Evolutionary conservation across 495 filamentous ascomycete species (phyloP), one percentile per base, ranked within the genome.

Genomic region (Penicillium waksmanii): DNA sequence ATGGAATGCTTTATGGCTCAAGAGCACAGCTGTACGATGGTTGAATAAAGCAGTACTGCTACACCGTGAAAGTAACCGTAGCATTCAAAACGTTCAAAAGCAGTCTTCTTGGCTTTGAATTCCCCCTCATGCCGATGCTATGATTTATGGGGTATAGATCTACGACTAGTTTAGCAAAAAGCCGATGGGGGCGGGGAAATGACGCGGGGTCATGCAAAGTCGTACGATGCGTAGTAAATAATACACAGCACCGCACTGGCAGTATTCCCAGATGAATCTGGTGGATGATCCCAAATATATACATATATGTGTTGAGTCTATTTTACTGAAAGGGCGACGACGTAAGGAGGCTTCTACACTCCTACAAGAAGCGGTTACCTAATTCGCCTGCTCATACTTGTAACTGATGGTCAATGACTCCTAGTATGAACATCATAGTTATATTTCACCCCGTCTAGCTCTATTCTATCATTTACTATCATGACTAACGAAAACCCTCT

Each of bases 401-500:
- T 31, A 31, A n/a, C n/a, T n/a, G n/a, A 31, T 31, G 27, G 8
- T 9, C 27, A 31, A 31, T 31, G 1, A 3, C 3, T 23, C 23
- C 23, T 3, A 23, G 23, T 31, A 31, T 7, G 8, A 31, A 4
- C 5, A 9, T 31, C 27, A 31, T 7, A 31, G 5, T 31, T 31
- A 31, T 31, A 31, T 31, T 31, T 9, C 6, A 31, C 3, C 27
- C 27, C 1, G 27, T 31, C 27, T 31, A 31, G 36, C 6, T 44
- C 13, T 44, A 44, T 17, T 18, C 5, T 44, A 44, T 8, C 1
- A 8, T 44, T 44, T 44, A 19, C n/a, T 19, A 17, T 44, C 42
- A 18, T 12, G 42, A 18, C n/a, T 49, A 23, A 51, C n/a, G 12
- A 54, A 15, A 21, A 66, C 64, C n/a, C 46, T 42, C 19, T 66